A percentile compares a stretch with the other conserved stretches of the same genome.
phyloP scores from a whole-genome alignment of 371 early-diverging fungal genomes.

The Neoconidiobolus thromboides region DNA sequence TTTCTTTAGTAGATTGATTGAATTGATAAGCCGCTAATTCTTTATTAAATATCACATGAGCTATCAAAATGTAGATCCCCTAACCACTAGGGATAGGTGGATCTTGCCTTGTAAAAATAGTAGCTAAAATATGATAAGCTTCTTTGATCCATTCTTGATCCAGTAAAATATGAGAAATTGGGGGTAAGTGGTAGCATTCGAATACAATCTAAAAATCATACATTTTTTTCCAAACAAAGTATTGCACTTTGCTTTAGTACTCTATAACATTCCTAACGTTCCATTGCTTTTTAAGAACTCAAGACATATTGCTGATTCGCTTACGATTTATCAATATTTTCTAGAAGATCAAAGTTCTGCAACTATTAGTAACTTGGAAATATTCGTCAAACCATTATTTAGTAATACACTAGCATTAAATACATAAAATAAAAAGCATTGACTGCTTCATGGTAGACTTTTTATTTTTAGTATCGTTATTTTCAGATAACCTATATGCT shows the following conservation, averaged over 20 bases:
- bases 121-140: slow-evolving; percentile 13
- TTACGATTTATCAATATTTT: slow-evolving; percentile 24
- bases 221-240: slow-evolving; percentile 8
- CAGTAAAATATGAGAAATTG: slow-evolving; percentile 30
- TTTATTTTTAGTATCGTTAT: slow-evolving; percentile 45
- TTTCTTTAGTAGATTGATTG: neutral
- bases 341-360: slow-evolving; percentile 34
- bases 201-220: slow-evolving; percentile 56
- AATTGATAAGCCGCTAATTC: neutral
- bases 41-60: slow-evolving; percentile 26
- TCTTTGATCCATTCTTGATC: slow-evolving; percentile 29
- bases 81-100: slow-evolving; percentile 18
- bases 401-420: slow-evolving; percentile 27
- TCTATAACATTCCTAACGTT: slow-evolving; percentile 43
- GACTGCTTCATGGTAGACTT: slow-evolving; percentile 54
- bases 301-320: slow-evolving; percentile 17
- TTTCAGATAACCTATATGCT: slow-evolving; percentile 47
- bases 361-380: slow-evolving; percentile 27
- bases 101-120: slow-evolving; percentile 7
- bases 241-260: slow-evolving; percentile 46
- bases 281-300: slow-evolving; percentile 29
- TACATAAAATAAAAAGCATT: slow-evolving; percentile 53
- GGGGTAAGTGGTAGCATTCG: slow-evolving; percentile 59
- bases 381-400: slow-evolving; percentile 15
- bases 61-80: slow-evolving; percentile 28